Evolutionary conservation across 2,329 filamentous ascomycete species (phyloP).

Genomic region (Pseudocercospora crystallina): DNA sequence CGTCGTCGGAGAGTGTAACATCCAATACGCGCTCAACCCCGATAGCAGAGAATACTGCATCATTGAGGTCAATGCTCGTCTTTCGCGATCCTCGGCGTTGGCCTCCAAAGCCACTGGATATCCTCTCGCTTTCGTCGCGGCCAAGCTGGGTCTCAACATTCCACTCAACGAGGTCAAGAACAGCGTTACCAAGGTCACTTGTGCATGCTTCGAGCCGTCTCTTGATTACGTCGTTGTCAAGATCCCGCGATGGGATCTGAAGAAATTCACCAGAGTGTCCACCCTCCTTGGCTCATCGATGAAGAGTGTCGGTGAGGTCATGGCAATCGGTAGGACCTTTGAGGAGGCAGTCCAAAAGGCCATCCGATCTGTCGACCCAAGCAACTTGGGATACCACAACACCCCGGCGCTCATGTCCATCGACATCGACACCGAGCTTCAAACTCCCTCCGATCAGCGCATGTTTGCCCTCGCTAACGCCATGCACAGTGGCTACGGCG

Average conservation of each 20-base stretch:
- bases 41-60: conserved; percentile 97
- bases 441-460: conserved; percentile 95
- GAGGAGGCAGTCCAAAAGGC: conserved; percentile 99
- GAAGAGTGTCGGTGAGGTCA: conserved; percentile 99
- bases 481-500: conserved; percentile 89
- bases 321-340: conserved; percentile 95
- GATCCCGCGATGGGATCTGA: conserved; percentile 97
- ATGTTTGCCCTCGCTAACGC: conserved; percentile 97
- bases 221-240: conserved; percentile 98
- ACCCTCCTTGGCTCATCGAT: conserved; percentile 95
- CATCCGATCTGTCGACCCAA: conserved; percentile 90
- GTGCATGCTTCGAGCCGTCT: conserved; percentile 96
- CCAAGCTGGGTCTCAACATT: conserved; percentile 92
- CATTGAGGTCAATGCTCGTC: conserved; percentile 95
- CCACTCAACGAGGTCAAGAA: conserved; percentile 96
- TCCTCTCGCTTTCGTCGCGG: conserved; percentile 91
- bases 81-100: conserved; percentile 91
- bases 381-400: conserved; percentile 92
- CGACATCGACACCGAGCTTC: conserved; percentile 91
- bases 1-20: conserved; percentile 98
- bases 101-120: conserved; percentile 98
- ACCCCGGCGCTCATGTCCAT: conserved; percentile 90
- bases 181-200: conserved; percentile 91
- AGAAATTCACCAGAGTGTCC: conserved; percentile 97
- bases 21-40: conserved; percentile 95